Base-by-base conservation (phyloP, 352 stramenopile genomes). In the Pythium sp. region DNA sequence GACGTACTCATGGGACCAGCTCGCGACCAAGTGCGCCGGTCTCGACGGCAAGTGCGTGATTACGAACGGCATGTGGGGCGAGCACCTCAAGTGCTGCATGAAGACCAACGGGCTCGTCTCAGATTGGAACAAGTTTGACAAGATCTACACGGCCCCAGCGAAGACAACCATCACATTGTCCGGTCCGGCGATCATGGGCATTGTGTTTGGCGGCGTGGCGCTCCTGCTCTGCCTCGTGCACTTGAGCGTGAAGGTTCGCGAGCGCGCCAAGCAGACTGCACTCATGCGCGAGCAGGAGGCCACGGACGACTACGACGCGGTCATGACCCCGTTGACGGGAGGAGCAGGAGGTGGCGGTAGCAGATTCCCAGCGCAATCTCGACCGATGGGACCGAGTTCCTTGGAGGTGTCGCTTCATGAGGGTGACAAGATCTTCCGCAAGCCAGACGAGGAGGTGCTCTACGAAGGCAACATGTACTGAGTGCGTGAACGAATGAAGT, bases 291-390 rank as follows among this genome's bases (percentile, higher is more conserved):
- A 95, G 51, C 85, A 93, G 72, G 87, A 95, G 60, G 82, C 85
- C 15, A 92, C 82, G n/a, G 87, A 95, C 70, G 87, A 95, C 74
- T 95, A 95, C 74, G 87, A 93, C 74, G 87, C 93, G 75, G 87
- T 95, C 62, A 93, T 93, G 87, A 95, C 87, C 51, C 87, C 87
- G 18, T 75, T 95, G 7, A 90, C 86, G 24, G 70, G 74, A 24
- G 58, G 28, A 26, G 6, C 9, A 41, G 36, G 36, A 11, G 32
- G 32, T 11, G 7, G 32, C 32, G 36, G 12, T 0, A 28, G 2
- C 26, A 5, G 28, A 5, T 32, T 30, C 9, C 55, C 15, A 7
- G 30, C 14, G 14, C 14, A 34, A 20, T 18, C 22, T 11, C 58
- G 41, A 20, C 14, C 58, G 22, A 89, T 94, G 22, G 84, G 81